Base-by-base conservation (phyloP, 2,329 filamentous ascomycete genomes). In the Ophiostoma fasciatum region DNA sequence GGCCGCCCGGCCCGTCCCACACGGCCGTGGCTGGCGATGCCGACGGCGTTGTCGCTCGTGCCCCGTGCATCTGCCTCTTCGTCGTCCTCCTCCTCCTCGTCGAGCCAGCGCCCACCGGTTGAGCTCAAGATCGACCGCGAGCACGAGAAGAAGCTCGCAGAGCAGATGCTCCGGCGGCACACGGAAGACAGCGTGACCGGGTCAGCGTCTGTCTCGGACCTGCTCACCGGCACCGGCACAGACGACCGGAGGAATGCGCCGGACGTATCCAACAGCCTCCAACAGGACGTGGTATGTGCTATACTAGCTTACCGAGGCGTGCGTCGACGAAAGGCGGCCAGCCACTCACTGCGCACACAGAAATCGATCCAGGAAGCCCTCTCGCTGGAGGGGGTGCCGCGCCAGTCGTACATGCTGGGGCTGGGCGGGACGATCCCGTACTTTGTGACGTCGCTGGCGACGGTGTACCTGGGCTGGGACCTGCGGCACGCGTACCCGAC, bases 401-500 rank as follows among this genome's bases (percentile, higher is more conserved):
- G 64, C 48, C 74, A 82, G 52, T 72, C 78, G 17, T 66, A 78
- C 33, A 63, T 68, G 39, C 66, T 85, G 29, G 81, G 81, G 38
- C 63, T 82, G 40, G 81, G 81, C 6, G 85, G 84, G 49, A 78
- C 92, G 2, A 50, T 94, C 5, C 84, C 90, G 31, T 94, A 94
- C 58, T 63, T 92, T 9, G 81, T 68, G 28, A 94, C 87, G 5
- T 93, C 85, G 1, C 51, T 87, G 4, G 74, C 82, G 23, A 94
- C 87, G 1, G 68, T 92, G 36, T 85, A 76, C 53, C 74, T 92
- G 27, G 74, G 82, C 3, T 93, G 78, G 68, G 76, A 90, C 49
- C 74, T 93, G 45, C 87, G 84, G 53, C 74, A 78, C 42, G 61
- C 71, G 1, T 60, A 61, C 51, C 66, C 71, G 1, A 60, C 62